Evolutionary conservation across 169 alveolate species (phyloP), one percentile per base, ranked within the genome.

Genomic region (Miamiensis avidus): DNA sequence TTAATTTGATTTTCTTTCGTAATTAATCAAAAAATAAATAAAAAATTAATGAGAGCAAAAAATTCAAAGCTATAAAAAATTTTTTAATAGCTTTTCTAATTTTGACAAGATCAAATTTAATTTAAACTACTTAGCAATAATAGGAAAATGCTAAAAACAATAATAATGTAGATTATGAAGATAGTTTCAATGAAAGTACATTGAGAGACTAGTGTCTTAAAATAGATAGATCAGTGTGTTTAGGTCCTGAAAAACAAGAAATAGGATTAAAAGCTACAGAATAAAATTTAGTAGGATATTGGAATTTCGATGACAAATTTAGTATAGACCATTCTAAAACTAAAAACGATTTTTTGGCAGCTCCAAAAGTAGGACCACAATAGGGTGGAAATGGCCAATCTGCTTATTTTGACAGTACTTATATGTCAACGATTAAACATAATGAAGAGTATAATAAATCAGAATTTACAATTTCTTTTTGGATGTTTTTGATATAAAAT

Each of bases 311-410:
- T 79, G 75, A 79, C 20, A 4, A 65, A 34, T 79, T n/a, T 79
- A 76, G 76, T n/a, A 79, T 79, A 16, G 84, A 79, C 64, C 29
- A 69, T 49, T 49, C 84, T 0, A 0, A 28, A 15, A 79, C 29
- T 69, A 49, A 79, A 65, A 79, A 79, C 64, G 84, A 79, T 65
- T 49, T 79, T 0, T n/a, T 49, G n/a, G 65, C 34, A 34, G 27
- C 29, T 0, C 76, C 76, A 4, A 49, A 79, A 29, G 84, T 79
- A 64, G 84, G 84, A 15, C 84, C 84, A 27, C 29, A 79, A 65
- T 65, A 79, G 64, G 84, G 84, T 49, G 84, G 84, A 1, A n/a
- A 34, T 27, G 84, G 84, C 15, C 30, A 34, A 49, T 79, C 84
- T 20, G 84, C 84, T 28, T 79, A 34, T 31, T 79, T 79, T 64